Evolutionary conservation across 208 protist genomes (phyloP).

Genomic region (Leishmania turanica): DNA sequence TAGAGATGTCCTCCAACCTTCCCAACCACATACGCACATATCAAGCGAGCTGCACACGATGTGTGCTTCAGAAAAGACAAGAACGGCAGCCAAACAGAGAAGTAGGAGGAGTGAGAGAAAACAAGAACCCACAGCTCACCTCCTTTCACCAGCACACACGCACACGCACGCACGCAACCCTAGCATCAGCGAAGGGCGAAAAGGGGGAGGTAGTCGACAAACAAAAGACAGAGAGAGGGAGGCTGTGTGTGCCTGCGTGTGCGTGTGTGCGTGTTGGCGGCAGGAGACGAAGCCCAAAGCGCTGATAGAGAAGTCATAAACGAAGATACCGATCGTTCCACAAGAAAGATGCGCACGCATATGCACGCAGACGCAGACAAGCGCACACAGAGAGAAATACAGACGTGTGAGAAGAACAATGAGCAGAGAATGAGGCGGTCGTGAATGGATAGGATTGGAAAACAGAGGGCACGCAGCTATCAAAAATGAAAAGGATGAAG

Average conservation of each 20-base stretch:
- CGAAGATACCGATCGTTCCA: neutral
- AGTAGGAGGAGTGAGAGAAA: neutral
- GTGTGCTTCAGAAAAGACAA: conserved; percentile 3
- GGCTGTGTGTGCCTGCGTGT: neutral
- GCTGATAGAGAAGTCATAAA: neutral
- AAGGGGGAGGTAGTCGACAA: neutral
- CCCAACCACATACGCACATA: neutral
- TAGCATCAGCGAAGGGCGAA: neutral
- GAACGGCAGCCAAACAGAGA: neutral
- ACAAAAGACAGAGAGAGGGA: neutral
- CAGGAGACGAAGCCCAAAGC: neutral
- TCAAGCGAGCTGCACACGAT: conserved; percentile 12
- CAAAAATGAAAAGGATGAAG: neutral
- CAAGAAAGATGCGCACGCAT: neutral
- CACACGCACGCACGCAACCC: neutral
- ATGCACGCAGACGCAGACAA: neutral
- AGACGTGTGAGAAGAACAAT: neutral
- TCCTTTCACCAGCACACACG: neutral
- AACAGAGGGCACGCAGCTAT: neutral
- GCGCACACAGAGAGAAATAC: neutral
- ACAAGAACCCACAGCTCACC: neutral
- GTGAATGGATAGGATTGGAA: neutral
- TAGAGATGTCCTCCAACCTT: neutral
- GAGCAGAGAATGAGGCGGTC: neutral
- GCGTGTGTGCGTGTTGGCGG: neutral